phyloP scores from a whole-genome alignment of 2,329 filamentous ascomycete species.

The Fusarium sulawesiense region DNA sequence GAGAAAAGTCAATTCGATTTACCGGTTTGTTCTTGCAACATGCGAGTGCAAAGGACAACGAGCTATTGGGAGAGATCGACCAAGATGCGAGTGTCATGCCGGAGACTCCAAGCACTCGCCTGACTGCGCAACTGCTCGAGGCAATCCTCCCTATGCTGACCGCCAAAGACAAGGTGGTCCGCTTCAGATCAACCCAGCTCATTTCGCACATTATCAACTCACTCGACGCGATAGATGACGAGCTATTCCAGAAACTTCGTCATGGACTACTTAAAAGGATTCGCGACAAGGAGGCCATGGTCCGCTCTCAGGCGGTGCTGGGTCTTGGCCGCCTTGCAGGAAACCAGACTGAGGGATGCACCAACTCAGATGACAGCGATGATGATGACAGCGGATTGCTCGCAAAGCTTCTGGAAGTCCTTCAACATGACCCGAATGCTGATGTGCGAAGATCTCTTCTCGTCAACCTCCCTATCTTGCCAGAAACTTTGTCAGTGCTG shows the following conservation, averaged over 20 bases:
- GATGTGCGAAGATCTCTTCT: slow-evolving; percentile 91
- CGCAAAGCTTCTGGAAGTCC: slow-evolving; percentile 84
- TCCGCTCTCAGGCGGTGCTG: slow-evolving; percentile 90
- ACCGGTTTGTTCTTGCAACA: slow-evolving; percentile 86
- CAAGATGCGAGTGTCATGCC: slow-evolving; percentile 77
- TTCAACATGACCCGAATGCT: slow-evolving; percentile 94
- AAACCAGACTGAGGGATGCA: slow-evolving; percentile 77
- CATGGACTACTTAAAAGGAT: slow-evolving; percentile 85
- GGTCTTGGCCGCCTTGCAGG: slow-evolving; percentile 87
- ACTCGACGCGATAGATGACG: slow-evolving; percentile 90
- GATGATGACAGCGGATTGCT: slow-evolving; percentile 77
- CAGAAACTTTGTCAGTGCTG: slow-evolving; percentile 84
- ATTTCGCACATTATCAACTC: slow-evolving; percentile 93
- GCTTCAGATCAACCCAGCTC: slow-evolving; percentile 90
- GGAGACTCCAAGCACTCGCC: slow-evolving; percentile 85
- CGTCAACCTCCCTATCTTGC: slow-evolving; percentile 88
- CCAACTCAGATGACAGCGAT: slow-evolving; percentile 76
- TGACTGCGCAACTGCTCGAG: slow-evolving; percentile 79
- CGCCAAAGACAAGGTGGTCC: slow-evolving; percentile 91
- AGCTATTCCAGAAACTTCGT: slow-evolving; percentile 85
- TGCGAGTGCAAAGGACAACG: slow-evolving; percentile 75
- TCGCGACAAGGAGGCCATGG: slow-evolving; percentile 92
- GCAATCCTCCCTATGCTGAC: slow-evolving; percentile 79
- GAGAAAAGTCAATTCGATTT: slow-evolving; percentile 87
- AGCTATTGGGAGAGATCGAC: slow-evolving; percentile 72